Base-by-base conservation (phyloP, 2,329 filamentous ascomycete genomes). In the Canariomyces notabilis region DNA sequence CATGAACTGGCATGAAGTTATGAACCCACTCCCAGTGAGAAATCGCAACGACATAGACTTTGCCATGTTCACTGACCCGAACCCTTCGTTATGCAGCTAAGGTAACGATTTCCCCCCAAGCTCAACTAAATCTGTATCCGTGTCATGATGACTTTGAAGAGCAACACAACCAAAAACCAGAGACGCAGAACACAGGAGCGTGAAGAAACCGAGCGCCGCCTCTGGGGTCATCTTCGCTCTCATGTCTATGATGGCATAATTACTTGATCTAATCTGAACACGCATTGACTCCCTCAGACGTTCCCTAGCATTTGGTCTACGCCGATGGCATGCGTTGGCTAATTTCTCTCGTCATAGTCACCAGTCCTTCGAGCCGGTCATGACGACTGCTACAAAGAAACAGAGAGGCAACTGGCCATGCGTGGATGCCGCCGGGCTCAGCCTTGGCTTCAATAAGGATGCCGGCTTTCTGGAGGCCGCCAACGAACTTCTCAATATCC, bases 381-480 rank as follows among this genome's bases (percentile, higher is more conserved):
- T 72, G 66, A n/a, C 62, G 59, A 20, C 69, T 69, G 37, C 65
- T 68, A 36, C 75, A 73, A 21, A 82, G 61, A 57, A 80, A 79
- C n/a, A 80, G 58, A 37, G 73, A 73, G 8, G 83, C 85, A 16
- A 94, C 83, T 0, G 87, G 87, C 89, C 88, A 94, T 9, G 83
- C 87, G 64, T 94, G 88, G 48, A 93, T 82, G 2, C 80, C 82
- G 12, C 79, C 83, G 21, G 72, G 66, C 54, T 87, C 80, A 58
- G 80, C 78, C 57, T 77, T 70, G 45, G 72, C 73, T 44, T 73
- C 69, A n/a, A 85, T 73, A 31, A 74, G 62, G 26, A 79, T 64
- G 3, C 75, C 75, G 12, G 74, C 70, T 40, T 72, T 72, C 47
- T 72, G 68, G 46, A 87, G 69, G 22, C 77, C 65, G 11, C 66